Evolutionary conservation across 2,329 filamentous ascomycete species (phyloP), one percentile per base, ranked within the genome.

Genomic region (Aspergillus quadricinctus): DNA sequence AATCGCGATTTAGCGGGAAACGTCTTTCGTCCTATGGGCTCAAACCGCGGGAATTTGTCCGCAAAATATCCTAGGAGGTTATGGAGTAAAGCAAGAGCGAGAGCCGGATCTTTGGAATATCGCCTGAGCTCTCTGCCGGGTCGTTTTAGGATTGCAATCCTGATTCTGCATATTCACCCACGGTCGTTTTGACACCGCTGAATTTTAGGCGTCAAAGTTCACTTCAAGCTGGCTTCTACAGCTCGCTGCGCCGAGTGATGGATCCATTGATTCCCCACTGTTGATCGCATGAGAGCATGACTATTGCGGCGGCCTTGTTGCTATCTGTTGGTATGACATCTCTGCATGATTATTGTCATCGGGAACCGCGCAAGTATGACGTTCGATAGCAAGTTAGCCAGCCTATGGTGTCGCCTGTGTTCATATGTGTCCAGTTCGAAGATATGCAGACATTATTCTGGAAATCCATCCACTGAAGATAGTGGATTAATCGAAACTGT

Each of bases 1-100:
- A 19, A 45, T 11, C 41, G 41, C n/a, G 54, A 56, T 56, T 56
- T 56, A 56, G 54, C 54, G 50, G 45, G 31, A 40, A 52, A 43
- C 50, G 49, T 17, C 31, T 37, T 14, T 37, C 31, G 14, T 37
- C 31, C 14, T 37, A 8, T 17, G 31, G 17, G 17, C 23, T 37
- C 14, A 37, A 37, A 37, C 31, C 3, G 31, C 31, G 5, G 31
- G 14, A 2, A 17, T 37, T 37, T 37, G 14, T n/a, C 31, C 14
- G 14, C 31, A 17, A 7, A 7, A 35, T 35, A 37, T 37, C 17
- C 31, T 37, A 37, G 14, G 14, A 37, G 31, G 3, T 17, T 37
- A 37, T 37, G 31, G 31, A 6, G 31, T 17, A 17, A 3, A 37
- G 14, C 11, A 35, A 6, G 31, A 17, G 31, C 5, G 31, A 17